These are phyloP conservation scores for Podospora fimiseda DNA, from an alignment of 495 filamentous ascomycete genomes.

Conservation along the genomic window DNA sequence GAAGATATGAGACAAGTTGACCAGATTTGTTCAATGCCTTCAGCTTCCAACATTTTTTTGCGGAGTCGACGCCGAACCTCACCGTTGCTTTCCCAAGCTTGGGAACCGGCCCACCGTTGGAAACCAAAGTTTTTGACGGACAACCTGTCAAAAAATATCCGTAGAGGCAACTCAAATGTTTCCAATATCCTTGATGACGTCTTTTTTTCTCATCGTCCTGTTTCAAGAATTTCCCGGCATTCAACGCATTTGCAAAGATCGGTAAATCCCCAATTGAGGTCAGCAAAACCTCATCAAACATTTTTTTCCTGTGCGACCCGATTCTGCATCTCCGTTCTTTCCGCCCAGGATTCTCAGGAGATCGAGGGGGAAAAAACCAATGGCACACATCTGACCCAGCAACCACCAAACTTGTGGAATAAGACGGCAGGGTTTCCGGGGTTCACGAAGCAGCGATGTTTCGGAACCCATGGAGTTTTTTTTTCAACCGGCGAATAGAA, in stretches of 20 bases:
- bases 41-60: too few species aligned
- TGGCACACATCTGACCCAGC: neutral
- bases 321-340: neutral
- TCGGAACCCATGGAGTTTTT: neutral
- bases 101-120: neutral
- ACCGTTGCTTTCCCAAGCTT: neutral
- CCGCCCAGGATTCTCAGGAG: neutral
- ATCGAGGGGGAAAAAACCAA: neutral
- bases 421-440: neutral
- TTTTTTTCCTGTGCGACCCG: neutral
- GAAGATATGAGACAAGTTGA: neutral
- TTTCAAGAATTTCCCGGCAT: neutral
- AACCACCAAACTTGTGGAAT: neutral
- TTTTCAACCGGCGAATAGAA: neutral
- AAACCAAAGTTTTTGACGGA: neutral
- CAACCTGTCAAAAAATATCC: slow-evolving; percentile 4
- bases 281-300: neutral
- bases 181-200: too few species aligned
- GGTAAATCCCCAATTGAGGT: neutral
- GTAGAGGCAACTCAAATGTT: too few species aligned
- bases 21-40: too few species aligned
- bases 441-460: neutral
- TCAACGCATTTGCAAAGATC: neutral
- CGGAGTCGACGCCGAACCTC: neutral
- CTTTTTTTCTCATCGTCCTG: neutral